Base-by-base conservation (phyloP, 257 asterid species). In the Forsythia suspensa region DNA sequence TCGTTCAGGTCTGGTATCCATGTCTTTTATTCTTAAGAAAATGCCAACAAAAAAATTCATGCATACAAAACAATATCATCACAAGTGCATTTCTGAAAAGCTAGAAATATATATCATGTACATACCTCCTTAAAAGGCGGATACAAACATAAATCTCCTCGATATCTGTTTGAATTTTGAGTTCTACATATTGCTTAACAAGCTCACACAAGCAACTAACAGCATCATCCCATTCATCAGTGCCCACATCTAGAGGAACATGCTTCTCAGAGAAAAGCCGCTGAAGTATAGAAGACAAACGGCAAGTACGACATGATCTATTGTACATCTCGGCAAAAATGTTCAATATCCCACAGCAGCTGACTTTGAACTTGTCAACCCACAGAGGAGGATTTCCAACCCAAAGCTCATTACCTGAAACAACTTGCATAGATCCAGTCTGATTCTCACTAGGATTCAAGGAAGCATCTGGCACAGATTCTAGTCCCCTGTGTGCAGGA, bases 61-160 rank as follows among this genome's bases (percentile, higher is more conserved):
- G 39, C 40, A 9, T 63, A 29, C 8, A 63, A 29, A 29, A 11
- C 16, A 6, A 24, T 29, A 63, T 29, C 40, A 63, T 63, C 70
- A 63, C 39, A 29, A 63, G 37, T 59, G 13, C 67, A 20, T 9
- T 59, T 59, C 67, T 29, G 16, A 0, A 48, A n/a, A 34, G 29
- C 1, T 12, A 75, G 37, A 70, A 63, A 55, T 63, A 55, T 38
- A 18, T 40, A 43, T n/a, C 15, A 29, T 21, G 37, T 39, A 48
- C 51, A 55, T 85, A 93, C 98, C 97, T 95, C 86, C 87, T 84
- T 80, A 93, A 75, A 80, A 91, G 88, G 89, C 96, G 81, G 12
- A 82, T 43, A 73, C 96, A 95, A 37, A 82, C 52, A 84, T 95
- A 89, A 52, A 95, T 91, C 93, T 95, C 99, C 88, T 95, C 99